A percentile compares a stretch with the other conserved stretches of the same genome.
These are phyloP conservation scores for Leptographium flavum DNA, from an alignment of 2,329 filamentous ascomycete species.

Conservation along the genomic window DNA sequence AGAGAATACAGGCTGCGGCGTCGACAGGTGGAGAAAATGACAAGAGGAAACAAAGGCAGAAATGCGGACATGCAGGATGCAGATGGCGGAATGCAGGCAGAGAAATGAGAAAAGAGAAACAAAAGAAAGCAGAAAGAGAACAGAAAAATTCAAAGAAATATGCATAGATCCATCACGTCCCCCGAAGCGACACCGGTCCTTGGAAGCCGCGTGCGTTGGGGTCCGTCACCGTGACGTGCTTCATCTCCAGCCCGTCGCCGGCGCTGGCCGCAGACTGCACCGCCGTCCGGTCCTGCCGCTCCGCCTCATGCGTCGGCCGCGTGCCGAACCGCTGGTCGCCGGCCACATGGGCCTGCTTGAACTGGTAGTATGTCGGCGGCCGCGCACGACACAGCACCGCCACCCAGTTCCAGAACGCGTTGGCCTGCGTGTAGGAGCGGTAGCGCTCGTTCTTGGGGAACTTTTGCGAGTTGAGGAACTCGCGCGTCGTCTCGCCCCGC, in stretches of 20 bases:
- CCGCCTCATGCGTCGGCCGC: slow-evolving; percentile 21
- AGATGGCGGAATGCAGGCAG: neutral
- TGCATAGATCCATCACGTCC: neutral
- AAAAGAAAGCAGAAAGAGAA: neutral
- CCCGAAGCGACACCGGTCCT: slow-evolving; percentile 34
- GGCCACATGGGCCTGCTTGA: slow-evolving; percentile 61
- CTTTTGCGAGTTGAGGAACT: slow-evolving; percentile 93
- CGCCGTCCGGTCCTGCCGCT: slow-evolving; percentile 12
- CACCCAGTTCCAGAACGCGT: slow-evolving; percentile 61
- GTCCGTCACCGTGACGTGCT: slow-evolving; percentile 32
- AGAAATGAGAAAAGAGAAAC: neutral
- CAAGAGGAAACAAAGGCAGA: neutral
- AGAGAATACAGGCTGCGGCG: neutral
- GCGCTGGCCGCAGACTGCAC: slow-evolving; percentile 19
- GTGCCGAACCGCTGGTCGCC: slow-evolving; percentile 74
- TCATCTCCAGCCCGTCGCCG: slow-evolving; percentile 54
- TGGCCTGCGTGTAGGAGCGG: slow-evolving; percentile 73
- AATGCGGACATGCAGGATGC: neutral
- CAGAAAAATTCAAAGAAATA: neutral
- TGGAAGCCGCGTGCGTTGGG: slow-evolving; percentile 34
- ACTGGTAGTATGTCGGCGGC: slow-evolving; percentile 75
- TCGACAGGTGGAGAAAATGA: neutral
- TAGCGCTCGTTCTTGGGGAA: slow-evolving; percentile 87
- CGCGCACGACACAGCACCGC: slow-evolving; percentile 71
- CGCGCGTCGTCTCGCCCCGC: slow-evolving; percentile 84